These are phyloP conservation scores for Crucihimalaya himalaica DNA, from an alignment of 345 rosid species.

Conservation along the genomic window DNA sequence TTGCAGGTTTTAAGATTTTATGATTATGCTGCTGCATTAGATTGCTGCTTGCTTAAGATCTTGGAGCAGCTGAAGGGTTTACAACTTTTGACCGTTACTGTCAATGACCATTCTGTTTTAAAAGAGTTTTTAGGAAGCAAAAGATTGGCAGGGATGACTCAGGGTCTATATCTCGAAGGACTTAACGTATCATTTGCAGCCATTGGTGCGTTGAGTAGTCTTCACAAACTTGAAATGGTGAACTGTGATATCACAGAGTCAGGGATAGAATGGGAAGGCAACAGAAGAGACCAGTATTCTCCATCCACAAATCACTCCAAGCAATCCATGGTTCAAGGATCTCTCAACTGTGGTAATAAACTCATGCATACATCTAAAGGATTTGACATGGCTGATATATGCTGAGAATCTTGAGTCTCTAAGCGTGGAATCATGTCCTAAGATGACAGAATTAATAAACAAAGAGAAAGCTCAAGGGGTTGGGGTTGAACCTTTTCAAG, in stretches of 20 bases:
- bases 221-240: conserved; percentile 12
- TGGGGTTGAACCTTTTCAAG: background rate
- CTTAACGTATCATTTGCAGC: background rate
- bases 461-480: background rate
- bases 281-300: background rate
- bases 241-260: conserved; percentile 4
- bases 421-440: background rate
- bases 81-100: conserved; percentile 9
- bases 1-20: conserved; percentile 26
- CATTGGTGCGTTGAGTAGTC: conserved; percentile 4
- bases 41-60: background rate
- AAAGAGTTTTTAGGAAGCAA: background rate
- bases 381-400: conserved; percentile 25
- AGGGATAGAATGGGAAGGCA: background rate
- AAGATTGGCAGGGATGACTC: background rate
- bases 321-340: conserved; percentile 8
- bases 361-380: conserved; percentile 10
- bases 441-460: conserved; percentile 11
- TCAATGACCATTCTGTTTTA: background rate
- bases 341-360: conserved; percentile 7
- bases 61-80: background rate
- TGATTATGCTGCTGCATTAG: background rate
- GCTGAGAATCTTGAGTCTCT: conserved; percentile 8
- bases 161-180: background rate
- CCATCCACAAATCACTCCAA: background rate